Base-by-base conservation (phyloP, 1,139 yeast species). In the Yamadazyma siamensis region DNA sequence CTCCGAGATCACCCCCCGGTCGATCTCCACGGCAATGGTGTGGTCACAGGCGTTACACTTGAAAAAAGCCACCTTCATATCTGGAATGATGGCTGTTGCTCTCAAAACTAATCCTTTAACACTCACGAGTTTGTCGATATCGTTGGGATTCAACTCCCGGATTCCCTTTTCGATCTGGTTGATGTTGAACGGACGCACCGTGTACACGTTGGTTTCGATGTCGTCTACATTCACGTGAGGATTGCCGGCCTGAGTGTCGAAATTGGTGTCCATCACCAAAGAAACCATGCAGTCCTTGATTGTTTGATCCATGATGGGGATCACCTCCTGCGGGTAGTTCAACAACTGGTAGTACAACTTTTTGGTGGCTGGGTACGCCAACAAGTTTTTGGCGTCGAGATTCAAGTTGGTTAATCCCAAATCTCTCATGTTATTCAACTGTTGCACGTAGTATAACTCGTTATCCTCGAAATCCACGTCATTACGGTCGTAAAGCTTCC, bases 291-390 rank as follows among this genome's bases (percentile, higher is more conserved):
- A 83, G 54, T 91, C 96, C 52, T 88, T 89, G 35, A 89, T 74
- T 3, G 95, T 81, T 52, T 88, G 96, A 69, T 91, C 99, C 96
- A 91, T 88, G 46, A 91, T 86, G 6, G 98, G 97, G 34, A 91
- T 81, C 25, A 91, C 86, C 67, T 91, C 99, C 55, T 89, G 96
- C 0, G 99, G 99, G 53, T 89, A 91, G 50, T 86, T 85, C 43
- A 87, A 73, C 42, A 91, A 66, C 57, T 89, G 96, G 50, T 84
- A 76, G 56, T 83, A 89, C 30, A 94, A 65, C 49, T 84, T 86
- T 42, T 76, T 77, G 6, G 96, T 81, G 11, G 81, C 71, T 1
- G 85, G 80, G 49, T 77, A 87, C 7, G 94, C 78, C 38, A 82
- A 66, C 39, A 91, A 65, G 55, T 91, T 88, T 44, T 74, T 71